Evolutionary conservation across 768 basidiomycete genomes (phyloP), one percentile per base, ranked within the genome.

Genomic region (Panaeolus cyanescens): DNA sequence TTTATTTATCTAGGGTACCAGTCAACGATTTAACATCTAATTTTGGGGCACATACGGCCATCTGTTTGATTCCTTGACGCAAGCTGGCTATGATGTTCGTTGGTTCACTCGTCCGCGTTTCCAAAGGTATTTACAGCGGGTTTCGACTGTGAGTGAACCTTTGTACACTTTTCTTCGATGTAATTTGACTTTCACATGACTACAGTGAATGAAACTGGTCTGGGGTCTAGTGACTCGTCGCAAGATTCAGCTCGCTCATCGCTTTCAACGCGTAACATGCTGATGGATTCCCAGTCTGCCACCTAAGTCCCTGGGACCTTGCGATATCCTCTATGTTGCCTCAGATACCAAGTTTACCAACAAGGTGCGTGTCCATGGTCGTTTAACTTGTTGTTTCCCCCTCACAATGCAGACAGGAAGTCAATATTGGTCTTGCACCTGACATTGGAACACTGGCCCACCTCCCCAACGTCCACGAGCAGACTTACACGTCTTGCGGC

Each of bases 361-460:
- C 76, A 91, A 93, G 77, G 93, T 88, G 40, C 54, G 80, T 60
- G 10, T 25, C 20, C 15, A 12, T 30, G 6, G n/a, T 36, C 19
- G 6, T 5, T 20, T 17, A 5, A 8, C 30, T 15, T 42, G n/a
- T 30, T 22, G 28, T 34, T 9, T 25, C 17, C 20, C 15, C 12
- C 13, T 39, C 28, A n/a, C 36, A 17, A 9, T 39, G 5, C 32
- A 32, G 70, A 12, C 67, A 93, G 92, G 92, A 96, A 80, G 89
- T 93, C 2, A 91, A 95, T 68, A 82, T 95, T 25, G 94, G 91
- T 0, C 79, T 96, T 0, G 94, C 95, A 2, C 89, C 95, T 0
- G 95, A 96, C 69, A 87, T 95, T 37, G 95, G 95, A 0, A 87
- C 92, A 0, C 84, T 96, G 5, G 91, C 94, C 1, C 86, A 88